A percentile compares a stretch with the other conserved stretches of the same genome.
Conservation (phyloP, 2,329 filamentous ascomycete species). For the Dactylonectria estremocensis region DNA sequence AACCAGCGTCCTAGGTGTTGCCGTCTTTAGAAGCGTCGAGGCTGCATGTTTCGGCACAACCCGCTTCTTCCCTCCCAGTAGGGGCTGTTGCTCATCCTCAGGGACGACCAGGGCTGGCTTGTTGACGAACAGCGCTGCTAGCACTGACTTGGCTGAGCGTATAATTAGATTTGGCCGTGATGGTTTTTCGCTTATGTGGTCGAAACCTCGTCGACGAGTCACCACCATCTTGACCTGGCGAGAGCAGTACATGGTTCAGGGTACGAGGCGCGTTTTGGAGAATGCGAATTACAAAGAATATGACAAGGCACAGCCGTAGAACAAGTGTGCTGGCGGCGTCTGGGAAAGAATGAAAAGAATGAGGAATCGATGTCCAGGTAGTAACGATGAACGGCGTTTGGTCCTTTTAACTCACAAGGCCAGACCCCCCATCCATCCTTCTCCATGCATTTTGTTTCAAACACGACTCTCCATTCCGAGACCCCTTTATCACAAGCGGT, state of each 20-base stretch:
- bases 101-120: neutral
- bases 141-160: conserved; percentile 34
- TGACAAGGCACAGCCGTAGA: too few relatives aligned
- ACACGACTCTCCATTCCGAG: conserved; percentile 35
- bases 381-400: neutral
- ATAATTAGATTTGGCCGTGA: conserved; percentile 35
- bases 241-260: conserved; percentile 30
- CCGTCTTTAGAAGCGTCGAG: conserved; percentile 58
- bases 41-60: conserved; percentile 59
- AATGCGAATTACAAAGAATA: neutral
- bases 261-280: neutral
- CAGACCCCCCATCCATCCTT: neutral
- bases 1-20: conserved; percentile 58
- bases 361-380: too few relatives aligned
- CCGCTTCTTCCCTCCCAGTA: conserved; percentile 34
- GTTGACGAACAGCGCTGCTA: conserved; percentile 11
- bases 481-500: conserved; percentile 12
- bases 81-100: conserved; percentile 43
- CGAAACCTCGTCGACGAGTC: conserved; percentile 9
- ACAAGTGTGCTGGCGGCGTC: too few relatives aligned
- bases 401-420: neutral
- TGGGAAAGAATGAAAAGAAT: too few relatives aligned
- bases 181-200: neutral
- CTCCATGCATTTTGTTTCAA: neutral
- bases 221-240: conserved; percentile 40